Evolutionary conservation across 208 protist genomes (phyloP).

Genomic region (Naegleria fowleri): DNA sequence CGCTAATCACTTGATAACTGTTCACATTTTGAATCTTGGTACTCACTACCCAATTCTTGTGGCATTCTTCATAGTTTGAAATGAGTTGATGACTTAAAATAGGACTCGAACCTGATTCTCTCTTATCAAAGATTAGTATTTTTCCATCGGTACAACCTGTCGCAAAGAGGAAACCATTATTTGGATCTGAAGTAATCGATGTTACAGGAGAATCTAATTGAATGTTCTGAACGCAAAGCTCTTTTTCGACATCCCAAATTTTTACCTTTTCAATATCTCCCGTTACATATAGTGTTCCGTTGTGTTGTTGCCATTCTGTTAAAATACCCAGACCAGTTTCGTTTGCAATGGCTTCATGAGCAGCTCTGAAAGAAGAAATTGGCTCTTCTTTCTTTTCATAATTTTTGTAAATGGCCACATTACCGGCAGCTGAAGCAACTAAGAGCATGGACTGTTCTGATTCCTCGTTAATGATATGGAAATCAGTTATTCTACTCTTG

Average conservation of each 20-base stretch:
- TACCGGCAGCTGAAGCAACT: neutral
- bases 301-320: slow-evolving; percentile 26
- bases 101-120: neutral
- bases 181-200: neutral
- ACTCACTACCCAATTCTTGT: slow-evolving; percentile 21
- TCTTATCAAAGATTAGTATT: neutral
- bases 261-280: slow-evolving; percentile 14
- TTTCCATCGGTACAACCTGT: slow-evolving; percentile 18
- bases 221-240: neutral
- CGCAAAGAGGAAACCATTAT: neutral
- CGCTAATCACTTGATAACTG: neutral
- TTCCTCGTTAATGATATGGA: slow-evolving; percentile 29
- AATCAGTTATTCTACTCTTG: slow-evolving; percentile 14
- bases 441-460: slow-evolving; percentile 4
- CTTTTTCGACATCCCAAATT: slow-evolving; percentile 27
- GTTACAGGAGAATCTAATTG: neutral
- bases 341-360: neutral
- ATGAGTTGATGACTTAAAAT: neutral
- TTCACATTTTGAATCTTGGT: slow-evolving; percentile 7
- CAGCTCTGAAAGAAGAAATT: slow-evolving; percentile 22
- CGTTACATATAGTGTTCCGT: neutral
- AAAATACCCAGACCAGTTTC: slow-evolving; percentile 6
- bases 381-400: neutral
- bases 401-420: slow-evolving; percentile 2
- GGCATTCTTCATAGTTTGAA: neutral